phyloP scores from a whole-genome alignment of 2,329 filamentous ascomycete genomes.

The Diaporthe eres region DNA sequence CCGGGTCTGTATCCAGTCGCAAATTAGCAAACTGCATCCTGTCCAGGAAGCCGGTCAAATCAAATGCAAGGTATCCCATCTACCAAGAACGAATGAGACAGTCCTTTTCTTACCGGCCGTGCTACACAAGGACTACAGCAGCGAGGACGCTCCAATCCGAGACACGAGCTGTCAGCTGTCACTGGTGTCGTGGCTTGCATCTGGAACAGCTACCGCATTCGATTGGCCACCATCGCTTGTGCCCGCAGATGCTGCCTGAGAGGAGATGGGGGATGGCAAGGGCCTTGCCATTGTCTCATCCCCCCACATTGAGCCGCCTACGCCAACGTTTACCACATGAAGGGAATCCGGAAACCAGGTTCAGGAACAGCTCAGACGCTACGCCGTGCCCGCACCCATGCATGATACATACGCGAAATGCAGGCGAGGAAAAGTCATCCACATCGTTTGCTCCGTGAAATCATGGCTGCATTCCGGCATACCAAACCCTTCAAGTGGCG shows the following conservation, averaged over 20 bases:
- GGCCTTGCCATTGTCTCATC: constrained; percentile 6
- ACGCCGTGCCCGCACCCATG: constrained; percentile 14
- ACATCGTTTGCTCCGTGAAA: constrained; percentile 19
- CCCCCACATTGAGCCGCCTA: constrained; percentile 37
- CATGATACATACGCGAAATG: constrained; percentile 34
- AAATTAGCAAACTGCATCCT: constrained; percentile 34
- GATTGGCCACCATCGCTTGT: constrained; percentile 19
- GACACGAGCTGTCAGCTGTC: constrained; percentile 35
- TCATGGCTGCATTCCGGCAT: constrained; percentile 14
- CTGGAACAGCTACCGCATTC: constrained; percentile 25
- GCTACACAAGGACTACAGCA: constrained; percentile 27
- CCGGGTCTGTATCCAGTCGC: constrained; percentile 22
- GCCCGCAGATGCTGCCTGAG: constrained; percentile 16
- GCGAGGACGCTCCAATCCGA: constrained; percentile 16
- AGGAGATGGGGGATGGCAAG: constrained; percentile 34
- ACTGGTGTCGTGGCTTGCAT: constrained; percentile 38
- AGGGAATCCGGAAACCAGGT: constrained; percentile 35
- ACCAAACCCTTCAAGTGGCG: constrained; percentile 16
- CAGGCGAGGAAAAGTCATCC: constrained; percentile 29
- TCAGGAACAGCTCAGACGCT: constrained; percentile 18
- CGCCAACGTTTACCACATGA: neutral
- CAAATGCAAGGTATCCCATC: neutral
- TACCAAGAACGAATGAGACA: constrained; percentile 30
- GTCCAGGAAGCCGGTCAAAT: constrained; percentile 25
- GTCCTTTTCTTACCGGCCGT: constrained; percentile 10